These are phyloP conservation scores for Coemansia sp. DNA, from an alignment of 192 early-diverging fungal genomes.

Conservation along the genomic window DNA sequence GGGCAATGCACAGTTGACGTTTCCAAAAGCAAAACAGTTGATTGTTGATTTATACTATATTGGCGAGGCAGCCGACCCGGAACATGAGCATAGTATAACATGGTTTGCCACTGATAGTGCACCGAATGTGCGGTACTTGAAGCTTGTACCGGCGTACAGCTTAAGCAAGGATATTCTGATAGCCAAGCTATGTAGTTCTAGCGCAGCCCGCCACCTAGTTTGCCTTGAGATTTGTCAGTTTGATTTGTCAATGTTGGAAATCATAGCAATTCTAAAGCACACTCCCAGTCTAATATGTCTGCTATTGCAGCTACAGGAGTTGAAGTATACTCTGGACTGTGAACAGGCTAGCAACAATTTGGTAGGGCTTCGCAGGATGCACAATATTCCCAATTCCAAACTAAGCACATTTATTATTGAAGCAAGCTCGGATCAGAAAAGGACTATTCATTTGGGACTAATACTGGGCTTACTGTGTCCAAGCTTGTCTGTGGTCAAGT, in stretches of 20 bases:
- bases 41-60: background rate
- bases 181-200: background rate
- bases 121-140: background rate
- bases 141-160: background rate
- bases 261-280: background rate
- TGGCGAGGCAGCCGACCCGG: background rate
- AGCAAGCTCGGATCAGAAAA: background rate
- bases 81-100: background rate
- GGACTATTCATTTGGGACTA: background rate
- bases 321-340: background rate
- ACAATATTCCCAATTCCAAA: background rate
- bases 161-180: background rate
- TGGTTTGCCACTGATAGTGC: background rate
- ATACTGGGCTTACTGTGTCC: background rate
- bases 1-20: background rate
- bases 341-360: background rate
- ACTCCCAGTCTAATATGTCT: background rate
- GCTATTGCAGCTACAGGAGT: background rate
- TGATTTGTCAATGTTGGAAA: background rate
- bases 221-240: background rate
- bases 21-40: background rate
- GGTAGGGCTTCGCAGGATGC: background rate
- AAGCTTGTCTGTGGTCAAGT: background rate
- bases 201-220: background rate
- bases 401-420: background rate